These are phyloP conservation scores for Flaveria floridana DNA, from an alignment of 140 eudicot species.

Conservation along the genomic window DNA sequence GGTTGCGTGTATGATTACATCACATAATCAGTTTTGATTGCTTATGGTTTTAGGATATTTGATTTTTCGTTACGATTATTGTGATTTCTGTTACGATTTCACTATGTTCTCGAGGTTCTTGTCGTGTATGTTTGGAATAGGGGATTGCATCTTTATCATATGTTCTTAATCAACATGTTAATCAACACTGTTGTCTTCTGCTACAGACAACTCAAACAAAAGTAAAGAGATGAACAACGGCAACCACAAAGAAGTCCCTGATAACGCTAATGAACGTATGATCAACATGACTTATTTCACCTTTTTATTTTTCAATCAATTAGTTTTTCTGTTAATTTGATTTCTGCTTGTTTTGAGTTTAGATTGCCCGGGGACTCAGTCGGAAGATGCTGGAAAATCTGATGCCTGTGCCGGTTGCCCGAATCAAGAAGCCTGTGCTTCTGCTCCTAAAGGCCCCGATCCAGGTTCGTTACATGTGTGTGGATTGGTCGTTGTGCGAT, in stretches of 20 bases:
- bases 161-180: too few relatives aligned
- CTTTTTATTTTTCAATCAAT: not conserved
- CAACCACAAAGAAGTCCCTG: constrained; percentile 56
- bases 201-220: not conserved
- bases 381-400: constrained; percentile 82
- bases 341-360: constrained; percentile 4
- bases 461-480: constrained; percentile 45
- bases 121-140: too few relatives aligned
- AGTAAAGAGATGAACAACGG: constrained; percentile 38
- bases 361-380: constrained; percentile 90
- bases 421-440: constrained; percentile 83
- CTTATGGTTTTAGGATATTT: too few relatives aligned
- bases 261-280: constrained; percentile 85
- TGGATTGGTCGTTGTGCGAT: not conserved
- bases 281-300: not conserved
- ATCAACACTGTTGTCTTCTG: too few relatives aligned
- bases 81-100: too few relatives aligned
- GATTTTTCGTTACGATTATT: too few relatives aligned
- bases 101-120: too few relatives aligned
- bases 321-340: not conserved
- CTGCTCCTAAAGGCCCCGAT: constrained; percentile 99
- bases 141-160: too few relatives aligned
- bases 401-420: constrained; percentile 91
- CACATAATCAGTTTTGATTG: too few relatives aligned
- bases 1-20: too few relatives aligned